phyloP scores from a whole-genome alignment of 2,329 filamentous ascomycete genomes.

The Mollisiaceae sp. region DNA sequence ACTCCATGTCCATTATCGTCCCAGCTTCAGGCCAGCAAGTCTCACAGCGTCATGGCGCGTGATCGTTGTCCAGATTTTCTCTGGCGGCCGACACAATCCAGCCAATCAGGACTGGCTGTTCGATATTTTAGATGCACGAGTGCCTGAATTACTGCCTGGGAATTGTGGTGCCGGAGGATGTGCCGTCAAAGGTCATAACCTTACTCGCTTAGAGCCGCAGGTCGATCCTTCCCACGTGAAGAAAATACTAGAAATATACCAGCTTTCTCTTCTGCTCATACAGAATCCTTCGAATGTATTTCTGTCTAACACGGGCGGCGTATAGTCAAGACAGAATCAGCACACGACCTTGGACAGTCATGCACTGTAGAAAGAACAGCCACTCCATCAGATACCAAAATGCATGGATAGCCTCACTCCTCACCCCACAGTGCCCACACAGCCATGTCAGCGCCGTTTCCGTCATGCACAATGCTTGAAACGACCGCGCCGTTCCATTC shows the following conservation, averaged over 20 bases:
- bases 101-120: not conserved
- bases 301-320: too few species aligned
- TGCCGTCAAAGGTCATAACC: not conserved
- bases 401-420: not conserved
- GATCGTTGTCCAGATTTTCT: not conserved
- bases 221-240: not conserved
- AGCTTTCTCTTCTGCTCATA: not conserved
- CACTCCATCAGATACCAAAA: not conserved
- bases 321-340: not conserved
- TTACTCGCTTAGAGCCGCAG: not conserved
- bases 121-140: not conserved
- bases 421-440: not conserved
- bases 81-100: not conserved
- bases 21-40: not conserved
- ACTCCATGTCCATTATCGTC: not conserved
- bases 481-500: not conserved
- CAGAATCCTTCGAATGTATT: not conserved
- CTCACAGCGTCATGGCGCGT: slow-evolving; percentile 4
- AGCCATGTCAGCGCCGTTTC: slow-evolving; percentile 6
- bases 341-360: not conserved
- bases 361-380: not conserved
- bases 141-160: not conserved
- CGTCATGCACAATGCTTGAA: slow-evolving; percentile 5
- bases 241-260: too few species aligned
- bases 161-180: not conserved